Base-by-base conservation (phyloP, 1,284 basidiomycete genomes). In the Ustilago hordei region DNA sequence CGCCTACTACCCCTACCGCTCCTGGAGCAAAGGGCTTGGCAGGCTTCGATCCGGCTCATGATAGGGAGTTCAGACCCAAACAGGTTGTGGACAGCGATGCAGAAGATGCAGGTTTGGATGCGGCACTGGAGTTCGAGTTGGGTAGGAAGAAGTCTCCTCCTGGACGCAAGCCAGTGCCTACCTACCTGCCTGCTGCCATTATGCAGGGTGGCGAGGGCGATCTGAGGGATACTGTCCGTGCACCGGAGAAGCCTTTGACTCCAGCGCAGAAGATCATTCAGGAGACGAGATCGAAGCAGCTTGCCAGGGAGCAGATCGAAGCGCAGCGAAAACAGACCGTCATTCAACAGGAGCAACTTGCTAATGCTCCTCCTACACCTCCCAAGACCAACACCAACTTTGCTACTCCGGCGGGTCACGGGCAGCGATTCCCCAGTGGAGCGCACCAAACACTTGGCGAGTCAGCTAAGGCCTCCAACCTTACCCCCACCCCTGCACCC, bases 261-360 rank as follows among this genome's bases (percentile, higher is more conserved):
- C 79, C 79, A 7, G 81, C 81, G 3, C 81, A 83, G 56, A 61
- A 67, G 32, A 83, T 83, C 69, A 83, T 83, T 36, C 69, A 75
- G 9, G 81, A 83, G 52, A 82, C 81, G 1, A 65, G 81, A 2
- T 81, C 76, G 4, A 72, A 68, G 45, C 78, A 81, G 34, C 23
- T 80, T 19, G 74, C 71, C 2, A 56, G 69, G 8, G 79, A 81
- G 53, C 68, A 71, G 47, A 64, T 70, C 47, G 64, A 76, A 38
- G 76, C 66, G 7, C 60, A 75, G 50, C 68, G 73, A 17, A 60
- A 60, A 50, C 56, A 63, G 9, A 64, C 64, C 1, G 8, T 45
- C 31, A 35, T 4, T 5, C 52, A 62, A 31, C 72, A 75, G 34
- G 17, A 56, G 38, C 31, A 57, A 34, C 32, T 64, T 8, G 52